Evolutionary conservation across 352 stramenopile genomes (phyloP).

Genomic region (Globisporangium irregulare): DNA sequence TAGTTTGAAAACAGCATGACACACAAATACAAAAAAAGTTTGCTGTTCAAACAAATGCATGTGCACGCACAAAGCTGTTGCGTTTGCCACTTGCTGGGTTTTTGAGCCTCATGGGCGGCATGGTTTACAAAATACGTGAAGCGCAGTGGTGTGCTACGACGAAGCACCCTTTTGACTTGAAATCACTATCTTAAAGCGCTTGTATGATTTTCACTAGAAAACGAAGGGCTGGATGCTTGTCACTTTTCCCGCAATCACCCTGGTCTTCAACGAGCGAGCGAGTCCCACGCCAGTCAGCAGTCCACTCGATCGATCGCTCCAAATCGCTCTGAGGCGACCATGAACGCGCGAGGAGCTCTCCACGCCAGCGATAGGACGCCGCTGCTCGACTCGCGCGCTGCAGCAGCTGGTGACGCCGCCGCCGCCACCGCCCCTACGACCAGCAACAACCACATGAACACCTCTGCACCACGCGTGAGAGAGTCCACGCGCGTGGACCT

Average conservation of each 20-base stretch:
- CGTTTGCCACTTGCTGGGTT: too few species aligned
- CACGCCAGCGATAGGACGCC: constrained; percentile 12
- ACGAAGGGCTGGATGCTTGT: too few species aligned
- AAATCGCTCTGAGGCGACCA: neutral
- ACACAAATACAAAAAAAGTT: constrained; percentile 3
- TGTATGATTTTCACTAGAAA: too few species aligned
- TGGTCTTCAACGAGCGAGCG: neutral
- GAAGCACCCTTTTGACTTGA: too few species aligned
- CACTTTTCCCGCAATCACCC: too few species aligned
- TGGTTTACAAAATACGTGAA: too few species aligned
- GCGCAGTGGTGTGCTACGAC: too few species aligned
- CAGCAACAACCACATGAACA: neutral
- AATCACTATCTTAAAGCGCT: too few species aligned
- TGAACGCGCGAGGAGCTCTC: constrained; percentile 19
- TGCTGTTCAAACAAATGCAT: constrained; percentile 2
- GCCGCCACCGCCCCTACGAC: neutral
- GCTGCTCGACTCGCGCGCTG: constrained; percentile 10
- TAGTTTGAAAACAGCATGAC: constrained; percentile 2
- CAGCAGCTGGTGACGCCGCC: neutral
- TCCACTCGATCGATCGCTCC: neutral
- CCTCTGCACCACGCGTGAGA: neutral
- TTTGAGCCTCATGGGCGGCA: too few species aligned
- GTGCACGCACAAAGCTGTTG: neutral
- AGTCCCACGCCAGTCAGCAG: neutral
- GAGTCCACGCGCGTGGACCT: constrained; percentile 20